Percentiles rank a stretch among this genome's conserved stretches.
phyloP scores from a whole-genome alignment of 306 rosid genomes.

The Crotalaria pallida region DNA sequence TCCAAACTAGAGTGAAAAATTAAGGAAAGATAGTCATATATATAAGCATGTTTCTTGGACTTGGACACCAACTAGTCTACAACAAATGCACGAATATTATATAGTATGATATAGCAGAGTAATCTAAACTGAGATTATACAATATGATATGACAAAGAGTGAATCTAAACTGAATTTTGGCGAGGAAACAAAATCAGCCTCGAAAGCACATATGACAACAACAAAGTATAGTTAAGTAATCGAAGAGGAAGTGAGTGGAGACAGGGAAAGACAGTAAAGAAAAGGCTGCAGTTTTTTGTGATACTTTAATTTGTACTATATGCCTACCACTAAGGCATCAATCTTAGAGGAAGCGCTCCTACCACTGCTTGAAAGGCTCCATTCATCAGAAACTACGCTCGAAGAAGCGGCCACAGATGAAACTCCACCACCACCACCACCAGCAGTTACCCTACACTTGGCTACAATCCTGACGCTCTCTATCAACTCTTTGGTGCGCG shows the following conservation, averaged over 20 bases:
- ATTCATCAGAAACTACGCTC: conserved; percentile 51
- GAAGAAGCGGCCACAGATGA: conserved; percentile 28
- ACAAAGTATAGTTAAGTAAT: background rate
- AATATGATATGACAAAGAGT: background rate
- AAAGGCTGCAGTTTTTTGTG: background rate
- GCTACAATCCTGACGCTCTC: conserved; percentile 80
- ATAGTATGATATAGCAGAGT: background rate
- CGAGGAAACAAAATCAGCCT: background rate
- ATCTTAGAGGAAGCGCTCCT: conserved; percentile 55
- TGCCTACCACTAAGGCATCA: conserved; percentile 34
- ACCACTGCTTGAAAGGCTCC: conserved; percentile 71
- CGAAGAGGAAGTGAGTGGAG: background rate
- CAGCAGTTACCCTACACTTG: conserved; percentile 48
- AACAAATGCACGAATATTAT: background rate
- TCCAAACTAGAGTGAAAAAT: background rate
- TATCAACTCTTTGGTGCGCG: conserved; percentile 54
- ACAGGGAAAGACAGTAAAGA: background rate
- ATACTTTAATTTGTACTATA: conserved; percentile 9
- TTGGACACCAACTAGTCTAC: background rate
- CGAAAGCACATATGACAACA: background rate
- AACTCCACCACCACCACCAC: conserved; percentile 4
- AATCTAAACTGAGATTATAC: background rate
- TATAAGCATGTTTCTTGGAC: background rate
- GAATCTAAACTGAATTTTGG: background rate
- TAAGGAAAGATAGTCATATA: background rate